Base-by-base conservation (phyloP, 495 filamentous ascomycete species). In the Talaromyces ruber region DNA sequence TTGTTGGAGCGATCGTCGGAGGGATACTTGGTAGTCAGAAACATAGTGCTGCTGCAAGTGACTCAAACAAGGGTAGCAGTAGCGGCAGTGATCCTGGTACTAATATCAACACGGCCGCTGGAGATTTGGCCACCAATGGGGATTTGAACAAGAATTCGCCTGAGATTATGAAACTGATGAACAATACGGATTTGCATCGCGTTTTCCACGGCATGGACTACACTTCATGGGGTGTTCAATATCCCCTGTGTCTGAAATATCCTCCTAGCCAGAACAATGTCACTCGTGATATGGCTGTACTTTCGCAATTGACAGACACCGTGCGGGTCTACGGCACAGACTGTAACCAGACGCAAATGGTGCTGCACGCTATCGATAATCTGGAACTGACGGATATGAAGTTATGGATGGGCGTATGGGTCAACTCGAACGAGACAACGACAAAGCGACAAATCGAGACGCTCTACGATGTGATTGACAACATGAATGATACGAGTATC, bases 121-220 rank as follows among this genome's bases (percentile, higher is more conserved):
- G 75, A 6, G 85, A 89, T 66, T 69, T 74, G 1, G 62, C 69
- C 18, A 66, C 68, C 24, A 88, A 88, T 64, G 87, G 86, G 28
- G 90, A 92, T 67, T 81, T 96, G 16, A 71, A 82, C 68, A 85
- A 83, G 70, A 75, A 96, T 66, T 93, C 90, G 0, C 61, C 76
- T 5, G 89, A 97, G 76, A 96, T 98, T 72, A 80, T 93, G 72
- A 79, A 78, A 5, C 77, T 97, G 12, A 81, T 98, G 82, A 85
- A 86, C 66, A 97, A 97, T 71, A 64, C 72, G 0, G 73, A 90
- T 63, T 79, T 98, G 14, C 90, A 96, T 75, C 95, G 91, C 71
- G 93, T 98, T 11, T 97, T 98, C 70, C 90, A 91, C 0, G 94
- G 92, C n/a, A 88, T 98, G 64, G 94, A 97, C 73, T 98, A 98